Percentiles rank a stretch among this genome's conserved stretches.
These are phyloP conservation scores for Manihot esculenta DNA, from an alignment of 441 rosid genomes.

Conservation along the genomic window DNA sequence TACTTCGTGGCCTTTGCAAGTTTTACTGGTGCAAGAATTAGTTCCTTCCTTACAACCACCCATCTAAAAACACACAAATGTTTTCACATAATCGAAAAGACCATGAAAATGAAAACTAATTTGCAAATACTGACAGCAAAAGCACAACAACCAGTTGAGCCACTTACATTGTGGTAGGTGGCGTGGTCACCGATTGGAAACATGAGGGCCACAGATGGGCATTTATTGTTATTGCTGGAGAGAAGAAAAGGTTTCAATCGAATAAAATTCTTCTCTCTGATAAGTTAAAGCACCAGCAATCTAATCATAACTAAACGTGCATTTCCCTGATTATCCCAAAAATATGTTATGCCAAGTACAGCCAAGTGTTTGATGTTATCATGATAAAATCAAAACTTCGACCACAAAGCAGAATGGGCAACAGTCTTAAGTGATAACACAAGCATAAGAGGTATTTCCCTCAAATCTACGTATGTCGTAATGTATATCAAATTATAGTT, in stretches of 20 bases:
- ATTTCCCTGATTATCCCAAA: constrained; percentile 7
- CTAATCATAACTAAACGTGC: constrained; percentile 4
- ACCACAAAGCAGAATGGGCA: not conserved
- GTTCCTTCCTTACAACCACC: constrained; percentile 84
- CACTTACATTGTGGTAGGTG: constrained; percentile 76
- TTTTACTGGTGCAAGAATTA: constrained; percentile 70
- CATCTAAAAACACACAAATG: constrained; percentile 52
- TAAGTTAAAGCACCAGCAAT: constrained; percentile 9
- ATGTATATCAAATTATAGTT: not conserved
- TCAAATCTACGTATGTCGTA: not conserved
- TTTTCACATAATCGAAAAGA: constrained; percentile 6
- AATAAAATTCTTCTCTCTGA: constrained; percentile 13
- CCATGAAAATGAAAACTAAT: not conserved
- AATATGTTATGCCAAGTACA: constrained; percentile 4
- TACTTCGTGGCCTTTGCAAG: constrained; percentile 95
- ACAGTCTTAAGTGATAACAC: constrained; percentile 7
- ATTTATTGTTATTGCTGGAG: constrained; percentile 68
- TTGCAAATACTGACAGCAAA: not conserved
- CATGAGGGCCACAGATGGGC: constrained; percentile 92
- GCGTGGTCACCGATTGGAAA: constrained; percentile 88
- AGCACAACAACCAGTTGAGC: constrained; percentile 1
- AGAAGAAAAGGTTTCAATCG: constrained; percentile 31
- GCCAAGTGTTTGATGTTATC: constrained; percentile 6
- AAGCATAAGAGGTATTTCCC: not conserved
- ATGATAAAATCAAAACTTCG: not conserved